Conservation (phyloP, 2,329 filamentous ascomycete species). For the Berkeleyomyces rouxiae region DNA sequence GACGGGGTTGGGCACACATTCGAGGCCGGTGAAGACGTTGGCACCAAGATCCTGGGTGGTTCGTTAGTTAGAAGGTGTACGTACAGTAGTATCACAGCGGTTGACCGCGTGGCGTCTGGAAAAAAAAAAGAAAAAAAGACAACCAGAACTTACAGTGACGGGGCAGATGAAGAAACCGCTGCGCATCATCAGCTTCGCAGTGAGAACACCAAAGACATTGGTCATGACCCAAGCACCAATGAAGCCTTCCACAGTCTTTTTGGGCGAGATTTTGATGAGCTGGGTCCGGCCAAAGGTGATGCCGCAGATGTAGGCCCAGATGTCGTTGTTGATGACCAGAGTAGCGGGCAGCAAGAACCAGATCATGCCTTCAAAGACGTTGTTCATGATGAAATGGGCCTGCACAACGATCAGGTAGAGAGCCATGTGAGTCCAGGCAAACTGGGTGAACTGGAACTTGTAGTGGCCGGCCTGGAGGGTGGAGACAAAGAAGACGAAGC, state of each 20-base stretch:
- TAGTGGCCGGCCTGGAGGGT: slow-evolving; percentile 92
- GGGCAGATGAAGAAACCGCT: slow-evolving; percentile 98
- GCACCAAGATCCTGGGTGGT: slow-evolving; percentile 59
- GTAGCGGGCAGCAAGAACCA: slow-evolving; percentile 97
- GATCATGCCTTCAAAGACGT: slow-evolving; percentile 98
- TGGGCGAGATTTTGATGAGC: slow-evolving; percentile 92
- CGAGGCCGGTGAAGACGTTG: slow-evolving; percentile 76
- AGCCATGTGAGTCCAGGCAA: slow-evolving; percentile 99
- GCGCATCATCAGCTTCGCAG: slow-evolving; percentile 71
- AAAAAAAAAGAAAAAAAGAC: not conserved
- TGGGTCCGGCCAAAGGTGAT: slow-evolving; percentile 94
- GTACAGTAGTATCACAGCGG: not conserved
- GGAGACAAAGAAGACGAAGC: slow-evolving; percentile 94
- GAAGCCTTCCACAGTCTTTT: slow-evolving; percentile 98
- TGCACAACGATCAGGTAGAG: slow-evolving; percentile 95
- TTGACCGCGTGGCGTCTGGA: not conserved
- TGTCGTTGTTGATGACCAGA: slow-evolving; percentile 95
- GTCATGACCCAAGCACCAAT: slow-evolving; percentile 94
- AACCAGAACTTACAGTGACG: slow-evolving; percentile 47
- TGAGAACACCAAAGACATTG: slow-evolving; percentile 62
- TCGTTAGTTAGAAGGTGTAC: slow-evolving; percentile 14
- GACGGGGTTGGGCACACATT: slow-evolving; percentile 81
- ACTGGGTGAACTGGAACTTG: slow-evolving; percentile 97
- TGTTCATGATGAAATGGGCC: slow-evolving; percentile 99
- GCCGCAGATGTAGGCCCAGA: slow-evolving; percentile 93